These are phyloP conservation scores for Phyllosticta citrichinensis DNA, from an alignment of 2,329 filamentous ascomycete genomes.

Conservation along the genomic window DNA sequence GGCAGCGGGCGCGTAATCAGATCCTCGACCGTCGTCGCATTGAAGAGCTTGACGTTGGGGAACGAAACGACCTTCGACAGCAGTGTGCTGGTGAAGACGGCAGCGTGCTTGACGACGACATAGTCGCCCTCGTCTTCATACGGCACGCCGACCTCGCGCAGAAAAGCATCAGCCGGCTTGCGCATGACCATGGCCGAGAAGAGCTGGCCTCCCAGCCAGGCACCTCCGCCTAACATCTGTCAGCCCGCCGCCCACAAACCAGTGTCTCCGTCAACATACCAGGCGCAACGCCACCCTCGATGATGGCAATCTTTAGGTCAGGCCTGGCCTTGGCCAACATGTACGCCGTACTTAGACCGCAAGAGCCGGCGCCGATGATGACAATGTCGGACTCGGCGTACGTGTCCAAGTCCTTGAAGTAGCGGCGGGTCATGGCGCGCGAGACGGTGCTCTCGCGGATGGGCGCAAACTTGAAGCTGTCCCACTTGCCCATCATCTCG, in stretches of 20 bases:
- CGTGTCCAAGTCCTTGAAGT: slow-evolving; percentile 79
- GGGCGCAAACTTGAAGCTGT: slow-evolving; percentile 68
- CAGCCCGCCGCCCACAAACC: background rate
- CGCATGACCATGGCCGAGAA: slow-evolving; percentile 95
- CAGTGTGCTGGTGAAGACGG: slow-evolving; percentile 82
- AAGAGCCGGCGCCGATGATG: slow-evolving; percentile 84
- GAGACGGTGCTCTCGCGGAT: slow-evolving; percentile 91
- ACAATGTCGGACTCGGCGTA: slow-evolving; percentile 92
- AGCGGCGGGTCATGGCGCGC: slow-evolving; percentile 85
- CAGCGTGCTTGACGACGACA: slow-evolving; percentile 89
- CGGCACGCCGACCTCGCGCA: slow-evolving; percentile 69
- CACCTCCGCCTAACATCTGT: slow-evolving; percentile 56
- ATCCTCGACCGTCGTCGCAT: slow-evolving; percentile 86
- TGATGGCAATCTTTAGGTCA: slow-evolving; percentile 82
- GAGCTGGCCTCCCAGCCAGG: slow-evolving; percentile 88
- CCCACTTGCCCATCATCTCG: slow-evolving; percentile 67
- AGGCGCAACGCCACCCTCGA: slow-evolving; percentile 79
- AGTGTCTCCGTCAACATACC: slow-evolving; percentile 25
- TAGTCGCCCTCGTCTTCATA: slow-evolving; percentile 84
- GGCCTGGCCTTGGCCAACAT: slow-evolving; percentile 73
- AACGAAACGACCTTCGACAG: slow-evolving; percentile 73
- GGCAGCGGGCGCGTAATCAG: slow-evolving; percentile 64
- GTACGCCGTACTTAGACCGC: slow-evolving; percentile 76
- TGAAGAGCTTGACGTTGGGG: slow-evolving; percentile 94
- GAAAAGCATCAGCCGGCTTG: slow-evolving; percentile 79